Percentiles rank a stretch among this genome's conserved stretches.
These are phyloP conservation scores for Saccharomyces mikatae DNA, from an alignment of 805 yeast species.

Conservation along the genomic window DNA sequence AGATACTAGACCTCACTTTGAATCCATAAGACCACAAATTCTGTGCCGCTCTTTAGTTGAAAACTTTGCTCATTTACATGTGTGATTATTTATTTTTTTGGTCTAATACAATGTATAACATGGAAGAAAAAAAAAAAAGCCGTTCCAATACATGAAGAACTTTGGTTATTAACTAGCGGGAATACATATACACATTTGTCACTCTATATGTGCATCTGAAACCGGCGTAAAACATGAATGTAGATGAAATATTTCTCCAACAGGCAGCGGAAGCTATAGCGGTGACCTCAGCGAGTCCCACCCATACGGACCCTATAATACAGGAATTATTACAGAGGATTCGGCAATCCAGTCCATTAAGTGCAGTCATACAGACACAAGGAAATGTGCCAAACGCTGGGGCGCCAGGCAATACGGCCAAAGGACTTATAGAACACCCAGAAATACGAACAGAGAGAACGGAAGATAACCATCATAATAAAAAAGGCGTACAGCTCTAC, in stretches of 20 bases:
- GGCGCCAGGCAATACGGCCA: not conserved
- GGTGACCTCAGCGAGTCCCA: slow-evolving; percentile 21
- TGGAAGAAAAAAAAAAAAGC: not conserved
- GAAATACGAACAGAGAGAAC: not conserved
- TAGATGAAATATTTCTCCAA: slow-evolving; percentile 22
- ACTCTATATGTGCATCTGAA: not conserved
- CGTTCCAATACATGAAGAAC: not conserved
- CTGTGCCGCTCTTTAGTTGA: not conserved
- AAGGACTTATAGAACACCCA: not conserved
- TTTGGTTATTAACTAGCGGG: not conserved
- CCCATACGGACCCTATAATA: slow-evolving; percentile 25
- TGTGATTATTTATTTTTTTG: not conserved
- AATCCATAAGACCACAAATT: not conserved
- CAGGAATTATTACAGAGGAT: slow-evolving; percentile 15
- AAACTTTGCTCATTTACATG: not conserved
- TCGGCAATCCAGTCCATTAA: not conserved
- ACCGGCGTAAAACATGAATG: slow-evolving; percentile 15
- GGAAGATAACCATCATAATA: not conserved
- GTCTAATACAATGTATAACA: not conserved
- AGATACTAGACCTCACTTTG: no score
- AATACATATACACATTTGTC: not conserved
- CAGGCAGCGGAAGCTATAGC: slow-evolving; percentile 30
- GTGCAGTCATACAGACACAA: slow-evolving; percentile 1
- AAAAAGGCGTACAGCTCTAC: slow-evolving; percentile 9
- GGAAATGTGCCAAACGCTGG: not conserved